A percentile compares a stretch with the other conserved stretches of the same genome.
Conservation (phyloP, 2,329 filamentous ascomycete genomes). For the Curvularia lunata region DNA sequence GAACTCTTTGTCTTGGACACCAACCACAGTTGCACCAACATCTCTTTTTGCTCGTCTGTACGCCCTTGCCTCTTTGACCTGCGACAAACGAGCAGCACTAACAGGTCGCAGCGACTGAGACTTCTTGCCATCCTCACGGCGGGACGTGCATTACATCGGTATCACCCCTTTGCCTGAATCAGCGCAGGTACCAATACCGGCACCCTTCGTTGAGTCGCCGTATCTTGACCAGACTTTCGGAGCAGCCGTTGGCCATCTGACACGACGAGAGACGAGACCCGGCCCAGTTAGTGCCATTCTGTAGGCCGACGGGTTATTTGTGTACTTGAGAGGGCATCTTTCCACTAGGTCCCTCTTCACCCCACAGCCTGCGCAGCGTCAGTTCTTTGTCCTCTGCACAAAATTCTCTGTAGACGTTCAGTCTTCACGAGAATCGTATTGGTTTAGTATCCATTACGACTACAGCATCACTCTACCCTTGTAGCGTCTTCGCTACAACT, state of each 20-base stretch:
- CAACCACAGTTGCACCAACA: constrained; percentile 45
- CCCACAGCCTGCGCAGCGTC: too few species aligned
- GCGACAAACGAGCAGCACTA: constrained; percentile 47
- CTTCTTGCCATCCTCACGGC: constrained; percentile 54
- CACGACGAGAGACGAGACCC: too few species aligned
- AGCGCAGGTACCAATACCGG: constrained; percentile 48
- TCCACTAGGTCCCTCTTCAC: too few species aligned
- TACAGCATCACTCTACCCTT: constrained; percentile 47
- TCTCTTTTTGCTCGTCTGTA: constrained; percentile 50
- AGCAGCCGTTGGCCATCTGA: constrained; percentile 30
- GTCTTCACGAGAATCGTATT: constrained; percentile 57
- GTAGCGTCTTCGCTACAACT: constrained; percentile 49
- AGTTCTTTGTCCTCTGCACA: too few species aligned
- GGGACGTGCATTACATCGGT: constrained; percentile 55
- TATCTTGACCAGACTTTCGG: constrained; percentile 39
- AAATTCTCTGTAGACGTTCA: constrained; percentile 59
- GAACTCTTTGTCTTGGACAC: constrained; percentile 45
- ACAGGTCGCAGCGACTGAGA: constrained; percentile 49
- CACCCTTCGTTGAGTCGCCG: constrained; percentile 35
- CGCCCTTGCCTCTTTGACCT: constrained; percentile 48
- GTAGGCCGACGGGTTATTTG: too few species aligned
- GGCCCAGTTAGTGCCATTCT: too few species aligned
- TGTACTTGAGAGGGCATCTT: too few species aligned
- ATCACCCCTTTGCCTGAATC: constrained; percentile 36
- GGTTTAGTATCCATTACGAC: constrained; percentile 52